Conservation (phyloP, 2,329 filamentous ascomycete species). For the Talaromyces pinophilus region DNA sequence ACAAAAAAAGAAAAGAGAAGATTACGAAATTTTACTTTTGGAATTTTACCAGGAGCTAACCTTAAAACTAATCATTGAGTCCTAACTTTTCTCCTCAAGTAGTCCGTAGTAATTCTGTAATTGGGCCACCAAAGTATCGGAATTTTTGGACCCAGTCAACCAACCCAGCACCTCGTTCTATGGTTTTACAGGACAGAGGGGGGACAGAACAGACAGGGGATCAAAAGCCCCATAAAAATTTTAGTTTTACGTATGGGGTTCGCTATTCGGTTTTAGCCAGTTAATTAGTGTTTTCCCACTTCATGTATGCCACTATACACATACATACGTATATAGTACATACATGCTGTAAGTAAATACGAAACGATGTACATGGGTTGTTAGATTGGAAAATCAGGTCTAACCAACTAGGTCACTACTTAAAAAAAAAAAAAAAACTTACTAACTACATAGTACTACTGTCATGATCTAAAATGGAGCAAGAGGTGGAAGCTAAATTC, state of each 20-base stretch:
- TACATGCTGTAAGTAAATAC: slow-evolving; percentile 6
- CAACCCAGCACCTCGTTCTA: slow-evolving; percentile 2
- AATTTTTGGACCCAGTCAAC: slow-evolving; percentile 16
- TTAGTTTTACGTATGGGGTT: slow-evolving; percentile 5
- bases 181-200: background rate
- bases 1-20: background rate
- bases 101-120: background rate
- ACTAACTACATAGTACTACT: background rate
- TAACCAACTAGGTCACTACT: slow-evolving; percentile 12
- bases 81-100: background rate
- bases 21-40: background rate
- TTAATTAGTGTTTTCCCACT: background rate
- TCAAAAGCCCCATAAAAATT: slow-evolving; percentile 10
- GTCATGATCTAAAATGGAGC: slow-evolving; percentile 14
- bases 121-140: slow-evolving; percentile 18
- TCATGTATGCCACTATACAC: background rate
- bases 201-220: background rate
- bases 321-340: slow-evolving; percentile 2
- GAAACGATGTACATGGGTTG: slow-evolving; percentile 1
- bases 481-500: slow-evolving; percentile 6
- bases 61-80: background rate
- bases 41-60: background rate
- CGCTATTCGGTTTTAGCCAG: background rate
- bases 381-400: slow-evolving; percentile 1
- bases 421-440: background rate